Evolutionary conservation across 352 stramenopile species (phyloP).

Genomic region (Globisporangium megalacanthum): DNA sequence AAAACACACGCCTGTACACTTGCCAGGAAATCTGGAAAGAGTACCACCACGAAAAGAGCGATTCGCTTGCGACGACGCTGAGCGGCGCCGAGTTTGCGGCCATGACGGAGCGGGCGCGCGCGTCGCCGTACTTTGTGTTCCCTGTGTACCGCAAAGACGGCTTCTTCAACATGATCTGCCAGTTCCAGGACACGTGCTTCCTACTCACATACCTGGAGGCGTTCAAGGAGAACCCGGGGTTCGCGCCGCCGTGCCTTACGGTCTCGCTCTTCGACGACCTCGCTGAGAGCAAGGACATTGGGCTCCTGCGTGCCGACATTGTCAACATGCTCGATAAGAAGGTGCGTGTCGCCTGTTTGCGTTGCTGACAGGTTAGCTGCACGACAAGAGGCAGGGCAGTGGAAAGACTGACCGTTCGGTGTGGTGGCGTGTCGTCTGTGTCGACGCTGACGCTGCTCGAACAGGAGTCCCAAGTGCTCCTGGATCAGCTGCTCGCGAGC

Average conservation of each 20-base stretch:
- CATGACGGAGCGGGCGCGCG: constrained; percentile 43
- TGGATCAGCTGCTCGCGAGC: constrained; percentile 54
- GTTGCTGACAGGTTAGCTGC: no score
- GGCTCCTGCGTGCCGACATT: constrained; percentile 72
- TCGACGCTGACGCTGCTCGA: no score
- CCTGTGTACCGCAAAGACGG: constrained; percentile 80
- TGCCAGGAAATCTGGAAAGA: constrained; percentile 62
- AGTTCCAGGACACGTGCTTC: constrained; percentile 88
- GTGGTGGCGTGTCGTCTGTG: not conserved
- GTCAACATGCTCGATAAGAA: constrained; percentile 85
- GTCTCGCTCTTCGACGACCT: constrained; percentile 81
- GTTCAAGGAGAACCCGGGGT: constrained; percentile 80
- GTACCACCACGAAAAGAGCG: constrained; percentile 72
- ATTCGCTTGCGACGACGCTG: constrained; percentile 58
- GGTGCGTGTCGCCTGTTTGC: constrained; percentile 13
- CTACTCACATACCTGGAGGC: constrained; percentile 83
- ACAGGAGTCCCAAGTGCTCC: constrained; percentile 58
- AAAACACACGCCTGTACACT: no score
- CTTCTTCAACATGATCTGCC: constrained; percentile 87
- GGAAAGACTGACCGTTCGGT: not conserved
- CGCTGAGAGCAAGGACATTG: constrained; percentile 63
- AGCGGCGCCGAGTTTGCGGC: constrained; percentile 27
- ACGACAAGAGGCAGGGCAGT: no score
- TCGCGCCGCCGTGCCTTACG: constrained; percentile 70
- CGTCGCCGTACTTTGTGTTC: constrained; percentile 73